A percentile compares a stretch with the other conserved stretches of the same genome.
Evolutionary conservation across 2,329 filamentous ascomycete species (phyloP).

Genomic region (Chrysoporthe puriensis): DNA sequence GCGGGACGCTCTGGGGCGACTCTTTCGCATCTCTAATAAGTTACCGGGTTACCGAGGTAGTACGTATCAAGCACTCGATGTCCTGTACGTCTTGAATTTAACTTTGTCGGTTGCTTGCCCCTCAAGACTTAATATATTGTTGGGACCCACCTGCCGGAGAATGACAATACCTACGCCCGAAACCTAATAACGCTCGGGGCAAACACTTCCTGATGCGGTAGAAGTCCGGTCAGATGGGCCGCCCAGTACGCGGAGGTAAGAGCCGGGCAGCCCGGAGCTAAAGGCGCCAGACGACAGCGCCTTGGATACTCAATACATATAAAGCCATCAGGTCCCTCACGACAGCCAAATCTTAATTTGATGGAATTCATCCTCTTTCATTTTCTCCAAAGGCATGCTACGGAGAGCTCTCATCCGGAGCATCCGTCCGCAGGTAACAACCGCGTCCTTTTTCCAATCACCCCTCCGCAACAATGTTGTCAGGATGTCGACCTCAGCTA

Average conservation of each 20-base stretch:
- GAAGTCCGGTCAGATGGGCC: neutral
- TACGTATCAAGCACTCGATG: too few relatives aligned
- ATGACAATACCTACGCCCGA: neutral
- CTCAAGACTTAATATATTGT: too few relatives aligned
- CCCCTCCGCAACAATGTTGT: neutral
- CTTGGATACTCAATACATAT: neutral
- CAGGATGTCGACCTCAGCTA: slow-evolving; percentile 3
- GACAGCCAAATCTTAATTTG: neutral
- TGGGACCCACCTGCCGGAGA: neutral
- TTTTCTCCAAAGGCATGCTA: neutral
- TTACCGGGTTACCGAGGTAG: too few relatives aligned
- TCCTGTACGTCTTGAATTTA: too few relatives aligned
- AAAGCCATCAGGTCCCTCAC: neutral
- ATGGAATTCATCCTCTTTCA: neutral
- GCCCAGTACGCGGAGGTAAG: neutral
- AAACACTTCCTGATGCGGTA: neutral
- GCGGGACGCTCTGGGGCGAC: too few relatives aligned
- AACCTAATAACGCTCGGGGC: neutral
- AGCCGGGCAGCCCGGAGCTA: neutral
- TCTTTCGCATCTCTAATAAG: too few relatives aligned
- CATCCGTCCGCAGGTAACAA: neutral
- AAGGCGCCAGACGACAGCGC: neutral
- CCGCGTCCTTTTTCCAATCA: neutral
- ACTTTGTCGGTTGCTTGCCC: too few relatives aligned
- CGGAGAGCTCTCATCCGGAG: neutral